Percentiles rank a stretch among this genome's conserved stretches.
These are phyloP conservation scores for Mortierella sp. DNA, from an alignment of 371 early-diverging fungal genomes.

Conservation along the genomic window DNA sequence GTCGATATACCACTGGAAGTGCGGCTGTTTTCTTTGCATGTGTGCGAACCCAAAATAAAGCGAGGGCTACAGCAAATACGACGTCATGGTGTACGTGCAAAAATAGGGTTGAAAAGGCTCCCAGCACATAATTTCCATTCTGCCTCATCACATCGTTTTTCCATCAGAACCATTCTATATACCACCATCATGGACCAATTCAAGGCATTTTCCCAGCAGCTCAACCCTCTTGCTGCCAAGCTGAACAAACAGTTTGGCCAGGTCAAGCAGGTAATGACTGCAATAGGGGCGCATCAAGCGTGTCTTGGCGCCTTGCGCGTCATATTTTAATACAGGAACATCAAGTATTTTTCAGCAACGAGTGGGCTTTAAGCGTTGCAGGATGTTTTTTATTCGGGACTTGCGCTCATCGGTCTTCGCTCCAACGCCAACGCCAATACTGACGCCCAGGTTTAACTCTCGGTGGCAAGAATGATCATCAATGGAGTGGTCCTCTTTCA, in stretches of 20 bases:
- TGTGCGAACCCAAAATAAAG: conserved; percentile 1
- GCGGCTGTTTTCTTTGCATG: no score
- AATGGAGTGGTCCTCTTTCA: no score
- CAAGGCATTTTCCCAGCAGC: conserved; percentile 68
- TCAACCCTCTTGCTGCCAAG: conserved; percentile 80
- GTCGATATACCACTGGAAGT: no score
- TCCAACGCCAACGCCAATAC: no score
- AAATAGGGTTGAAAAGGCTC: neutral
- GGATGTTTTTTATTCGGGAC: no score
- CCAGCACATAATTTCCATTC: neutral
- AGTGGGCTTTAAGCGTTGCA: no score
- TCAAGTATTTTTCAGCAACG: neutral
- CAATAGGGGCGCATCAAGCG: no score
- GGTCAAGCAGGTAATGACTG: conserved; percentile 78
- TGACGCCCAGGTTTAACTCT: no score
- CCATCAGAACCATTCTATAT: conserved; percentile 31
- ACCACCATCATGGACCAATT: conserved; percentile 66
- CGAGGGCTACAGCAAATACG: conserved; percentile 6
- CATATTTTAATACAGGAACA: neutral
- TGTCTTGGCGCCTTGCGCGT: neutral
- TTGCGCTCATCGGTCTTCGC: no score
- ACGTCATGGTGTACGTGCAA: conserved; percentile 3
- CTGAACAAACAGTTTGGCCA: conserved; percentile 82
- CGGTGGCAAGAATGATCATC: no score
- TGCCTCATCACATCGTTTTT: neutral